phyloP scores from a whole-genome alignment of 2,329 filamentous ascomycete species.

The Calonectria hawksworthii region DNA sequence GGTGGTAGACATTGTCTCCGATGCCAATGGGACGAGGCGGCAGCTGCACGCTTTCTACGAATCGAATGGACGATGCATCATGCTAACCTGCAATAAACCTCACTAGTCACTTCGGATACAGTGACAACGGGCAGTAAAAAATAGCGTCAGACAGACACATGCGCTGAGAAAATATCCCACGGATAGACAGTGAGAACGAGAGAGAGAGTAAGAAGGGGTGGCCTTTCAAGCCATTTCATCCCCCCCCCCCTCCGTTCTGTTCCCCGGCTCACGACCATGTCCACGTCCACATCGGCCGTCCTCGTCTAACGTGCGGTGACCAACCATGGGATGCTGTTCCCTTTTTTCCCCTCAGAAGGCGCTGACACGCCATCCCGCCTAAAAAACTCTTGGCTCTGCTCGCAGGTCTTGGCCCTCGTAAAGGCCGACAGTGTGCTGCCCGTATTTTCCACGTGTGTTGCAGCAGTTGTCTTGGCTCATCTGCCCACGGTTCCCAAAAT shows the following conservation, averaged over 20 bases:
- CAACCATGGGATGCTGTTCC: neutral
- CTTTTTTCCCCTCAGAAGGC: neutral
- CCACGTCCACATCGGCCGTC: neutral
- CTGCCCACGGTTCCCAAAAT: slow-evolving; percentile 15
- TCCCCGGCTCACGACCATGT: neutral
- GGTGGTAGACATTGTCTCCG: neutral
- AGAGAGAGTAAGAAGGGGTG: neutral
- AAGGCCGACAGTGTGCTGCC: neutral
- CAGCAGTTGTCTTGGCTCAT: neutral
- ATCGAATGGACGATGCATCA: neutral
- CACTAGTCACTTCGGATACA: neutral
- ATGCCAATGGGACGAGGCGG: neutral
- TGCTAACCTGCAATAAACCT: neutral
- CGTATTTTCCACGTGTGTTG: slow-evolving; percentile 16
- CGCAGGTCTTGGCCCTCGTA: slow-evolving; percentile 13
- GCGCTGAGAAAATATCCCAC: neutral
- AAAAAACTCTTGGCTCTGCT: neutral
- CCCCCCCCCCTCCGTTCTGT: neutral
- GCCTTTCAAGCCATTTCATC: slow-evolving; percentile 1
- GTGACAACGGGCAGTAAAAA: neutral
- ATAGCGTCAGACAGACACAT: neutral
- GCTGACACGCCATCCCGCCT: slow-evolving; percentile 18
- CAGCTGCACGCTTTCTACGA: neutral
- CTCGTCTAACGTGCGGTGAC: neutral
- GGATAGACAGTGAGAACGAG: neutral